Evolutionary conservation across 75 land plant genomes (phyloP), one percentile per base, ranked within the genome.

Genomic region (Isoetes taiwanensis): DNA sequence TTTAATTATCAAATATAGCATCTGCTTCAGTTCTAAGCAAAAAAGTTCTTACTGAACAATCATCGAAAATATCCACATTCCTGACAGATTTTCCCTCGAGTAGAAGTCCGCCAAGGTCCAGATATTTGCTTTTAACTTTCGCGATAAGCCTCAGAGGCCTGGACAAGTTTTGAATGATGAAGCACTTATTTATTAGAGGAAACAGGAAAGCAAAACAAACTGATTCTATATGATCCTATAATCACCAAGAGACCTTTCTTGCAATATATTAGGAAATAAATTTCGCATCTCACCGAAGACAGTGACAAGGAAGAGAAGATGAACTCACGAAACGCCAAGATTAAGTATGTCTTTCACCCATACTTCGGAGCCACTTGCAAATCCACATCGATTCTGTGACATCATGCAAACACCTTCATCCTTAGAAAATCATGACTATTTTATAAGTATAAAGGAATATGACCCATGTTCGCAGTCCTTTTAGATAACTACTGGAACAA

Each of bases 371-470:
- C 76, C 84, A 35, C 84, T 76, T 29, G 74, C 78, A 70, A 91
- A 91, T 42, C 89, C 95, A 68, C 86, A 84, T 63, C 97, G 79
- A 42, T 84, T 91, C 97, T 91, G 84, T 34, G n/a, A n/a, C n/a
- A n/a, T n/a, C n/a, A n/a, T n/a, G n/a, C n/a, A n/a, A n/a, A n/a
- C n/a, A n/a, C n/a, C n/a, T n/a, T n/a, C n/a, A n/a, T n/a, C n/a
- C n/a, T n/a, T n/a, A n/a, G n/a, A n/a, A n/a, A n/a, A n/a, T n/a
- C n/a, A n/a, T n/a, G n/a, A n/a, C n/a, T n/a, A n/a, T n/a, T n/a
- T n/a, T n/a, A n/a, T n/a, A n/a, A n/a, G n/a, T n/a, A n/a, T n/a
- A n/a, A n/a, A n/a, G n/a, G n/a, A n/a, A n/a, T n/a, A n/a, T n/a
- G n/a, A n/a, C n/a, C n/a, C n/a, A n/a, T n/a, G n/a, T n/a, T n/a